Percentiles rank a stretch among this genome's conserved stretches.
Conservation (phyloP, 2,329 filamentous ascomycete genomes). For the Colletotrichum simmondsii region DNA sequence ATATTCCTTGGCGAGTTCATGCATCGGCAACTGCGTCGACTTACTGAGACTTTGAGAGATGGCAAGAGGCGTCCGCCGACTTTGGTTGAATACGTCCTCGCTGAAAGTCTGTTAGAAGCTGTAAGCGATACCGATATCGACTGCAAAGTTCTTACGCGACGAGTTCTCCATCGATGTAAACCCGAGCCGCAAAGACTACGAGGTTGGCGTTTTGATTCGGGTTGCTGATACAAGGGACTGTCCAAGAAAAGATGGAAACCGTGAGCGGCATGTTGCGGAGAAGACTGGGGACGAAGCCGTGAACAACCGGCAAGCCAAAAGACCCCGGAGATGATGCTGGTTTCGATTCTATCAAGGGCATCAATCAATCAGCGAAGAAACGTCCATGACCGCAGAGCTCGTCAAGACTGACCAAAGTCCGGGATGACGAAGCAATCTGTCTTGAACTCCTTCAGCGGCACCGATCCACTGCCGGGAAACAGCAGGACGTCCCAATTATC, state of each 20-base stretch:
- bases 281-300: conserved; percentile 77
- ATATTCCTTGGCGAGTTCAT: not conserved
- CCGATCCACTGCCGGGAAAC: conserved; percentile 74
- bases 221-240: conserved; percentile 67
- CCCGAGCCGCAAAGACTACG: conserved; percentile 71
- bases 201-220: conserved; percentile 65
- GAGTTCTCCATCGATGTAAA: conserved; percentile 75
- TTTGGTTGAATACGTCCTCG: not conserved
- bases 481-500: conserved; percentile 88
- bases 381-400: not conserved
- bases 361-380: not conserved
- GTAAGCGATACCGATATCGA: not conserved
- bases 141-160: conserved; percentile 61
- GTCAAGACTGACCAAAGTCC: conserved; percentile 52
- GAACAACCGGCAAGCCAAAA: conserved; percentile 71
- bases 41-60: not conserved
- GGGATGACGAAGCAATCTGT: conserved; percentile 79
- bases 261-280: conserved; percentile 69
- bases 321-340: conserved; percentile 55
- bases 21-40: not conserved
- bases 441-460: conserved; percentile 85
- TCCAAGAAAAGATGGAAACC: conserved; percentile 82
- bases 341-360: conserved; percentile 59
- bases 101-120: not conserved
- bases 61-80: not conserved